Conservation (phyloP, 768 basidiomycete genomes). For the Pleurotus tuoliensis region DNA sequence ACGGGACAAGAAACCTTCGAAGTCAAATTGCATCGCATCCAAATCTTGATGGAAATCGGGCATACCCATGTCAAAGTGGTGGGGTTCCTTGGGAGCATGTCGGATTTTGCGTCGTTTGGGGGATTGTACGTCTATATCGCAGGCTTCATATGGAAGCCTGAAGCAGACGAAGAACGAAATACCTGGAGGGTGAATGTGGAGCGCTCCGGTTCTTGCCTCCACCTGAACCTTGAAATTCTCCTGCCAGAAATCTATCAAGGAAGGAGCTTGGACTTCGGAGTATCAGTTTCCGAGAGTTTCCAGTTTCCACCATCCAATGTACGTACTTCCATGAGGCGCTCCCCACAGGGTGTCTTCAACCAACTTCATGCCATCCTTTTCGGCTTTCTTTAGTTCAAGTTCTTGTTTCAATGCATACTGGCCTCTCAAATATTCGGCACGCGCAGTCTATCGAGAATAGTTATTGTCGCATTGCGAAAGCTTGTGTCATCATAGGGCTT, state of each 20-base stretch:
- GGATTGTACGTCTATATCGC: conserved; percentile 34
- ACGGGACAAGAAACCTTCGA: conserved; percentile 9
- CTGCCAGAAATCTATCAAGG: conserved; percentile 72
- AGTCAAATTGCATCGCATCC: conserved; percentile 13
- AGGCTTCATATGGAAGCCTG: background rate
- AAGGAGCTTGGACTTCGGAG: conserved; percentile 58
- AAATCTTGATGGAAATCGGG: conserved; percentile 10
- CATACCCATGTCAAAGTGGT: conserved; percentile 11
- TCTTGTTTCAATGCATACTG: conserved; percentile 54
- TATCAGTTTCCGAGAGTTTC: too few species aligned
- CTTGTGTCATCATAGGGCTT: conserved; percentile 6
- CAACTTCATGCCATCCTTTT: conserved; percentile 49
- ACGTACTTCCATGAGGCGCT: conserved; percentile 60
- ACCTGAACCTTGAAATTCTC: conserved; percentile 69
- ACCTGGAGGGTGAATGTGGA: conserved; percentile 38
- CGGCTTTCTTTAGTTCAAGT: conserved; percentile 45
- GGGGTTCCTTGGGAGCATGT: conserved; percentile 7
- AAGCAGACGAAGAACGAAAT: background rate
- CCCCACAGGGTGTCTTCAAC: conserved; percentile 67
- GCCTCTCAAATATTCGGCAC: conserved; percentile 61
- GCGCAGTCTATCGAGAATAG: conserved; percentile 40
- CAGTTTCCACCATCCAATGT: background rate
- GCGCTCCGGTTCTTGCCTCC: conserved; percentile 48
- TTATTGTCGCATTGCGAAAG: background rate
- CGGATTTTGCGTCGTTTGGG: conserved; percentile 45